Evolutionary conservation across 2,329 filamentous ascomycete genomes (phyloP), one percentile per base, ranked within the genome.

Genomic region (Aspergillus viridinutans): DNA sequence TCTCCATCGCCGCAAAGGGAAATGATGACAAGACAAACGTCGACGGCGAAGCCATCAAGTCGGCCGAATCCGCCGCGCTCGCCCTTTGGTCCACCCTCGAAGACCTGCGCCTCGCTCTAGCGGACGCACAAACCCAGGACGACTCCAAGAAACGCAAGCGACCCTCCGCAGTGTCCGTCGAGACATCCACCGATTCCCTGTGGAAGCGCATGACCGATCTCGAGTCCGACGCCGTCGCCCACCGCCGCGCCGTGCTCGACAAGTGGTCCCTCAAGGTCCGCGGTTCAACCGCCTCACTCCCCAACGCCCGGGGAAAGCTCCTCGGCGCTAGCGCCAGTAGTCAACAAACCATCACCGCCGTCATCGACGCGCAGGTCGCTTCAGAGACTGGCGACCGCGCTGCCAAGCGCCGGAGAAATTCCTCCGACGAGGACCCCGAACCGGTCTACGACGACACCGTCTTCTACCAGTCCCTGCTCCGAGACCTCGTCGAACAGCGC

Each of bases 391-490:
- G 69, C 5, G 69, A 73, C 40, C 67, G 69, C 28, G 58, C 64
- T 4, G 60, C 64, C 6, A 76, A 75, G 52, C 71, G 71, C 48
- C 71, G 72, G 9, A 64, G 57, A 20, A 42, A 45, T 12, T 49
- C 40, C 9, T 35, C 54, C 42, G 60, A 61, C 5, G 47, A 56
- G 20, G 42, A 56, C 17, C 26, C 45, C 12, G 64, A 85, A 87
- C 67, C 71, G 74, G 86, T 96, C 64, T 99, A 94, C 77, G 93
- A 97, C 71, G 94, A 99, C 67, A 90, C 90, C 10, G 87, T 95
- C 71, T 97, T 97, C 74, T 99, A 99, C 76, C 91, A 96, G 72
- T 79, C 94, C 14, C 83, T 99, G 2, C 84, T 99, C 28, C 95
- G 96, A 72, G 91, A 96, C 69, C 85, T 99, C 1, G 89, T 99